Evolutionary conservation across 2,329 filamentous ascomycete species (phyloP).

Genomic region (Venturia nashicola): DNA sequence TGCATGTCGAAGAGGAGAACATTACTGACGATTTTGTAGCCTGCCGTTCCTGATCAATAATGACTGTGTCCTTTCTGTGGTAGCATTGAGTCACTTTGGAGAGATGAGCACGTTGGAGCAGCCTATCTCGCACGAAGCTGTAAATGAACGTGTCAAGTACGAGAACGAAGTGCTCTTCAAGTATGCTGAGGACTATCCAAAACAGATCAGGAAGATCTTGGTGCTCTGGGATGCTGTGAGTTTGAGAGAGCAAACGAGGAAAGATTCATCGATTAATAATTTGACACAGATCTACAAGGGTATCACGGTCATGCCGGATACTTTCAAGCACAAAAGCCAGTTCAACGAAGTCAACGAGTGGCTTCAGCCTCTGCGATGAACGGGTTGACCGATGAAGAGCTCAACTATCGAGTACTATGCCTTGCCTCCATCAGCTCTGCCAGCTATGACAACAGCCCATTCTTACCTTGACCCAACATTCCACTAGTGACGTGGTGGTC

Average conservation of each 20-base stretch:
- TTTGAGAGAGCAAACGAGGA: slow-evolving; percentile 12
- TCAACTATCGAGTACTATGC: neutral
- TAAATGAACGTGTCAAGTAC: slow-evolving; percentile 17
- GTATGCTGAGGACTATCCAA: slow-evolving; percentile 44
- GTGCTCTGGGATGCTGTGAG: slow-evolving; percentile 53
- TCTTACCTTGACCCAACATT: too few species aligned
- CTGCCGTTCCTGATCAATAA: slow-evolving; percentile 58
- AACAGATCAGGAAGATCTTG: slow-evolving; percentile 48
- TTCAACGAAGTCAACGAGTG: slow-evolving; percentile 51
- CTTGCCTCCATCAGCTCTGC: neutral
- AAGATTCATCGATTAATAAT: slow-evolving; percentile 6
- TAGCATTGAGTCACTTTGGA: slow-evolving; percentile 67
- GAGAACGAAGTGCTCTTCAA: slow-evolving; percentile 43
- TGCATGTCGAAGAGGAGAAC: slow-evolving; percentile 17
- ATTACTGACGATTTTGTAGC: slow-evolving; percentile 10
- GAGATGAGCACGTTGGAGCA: slow-evolving; percentile 27
- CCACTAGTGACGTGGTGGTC: neutral
- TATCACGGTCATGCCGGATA: slow-evolving; percentile 40
- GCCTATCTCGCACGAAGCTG: slow-evolving; percentile 20
- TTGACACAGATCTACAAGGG: slow-evolving; percentile 41
- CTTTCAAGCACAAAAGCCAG: slow-evolving; percentile 35
- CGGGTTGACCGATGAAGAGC: neutral
- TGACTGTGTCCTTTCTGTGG: slow-evolving; percentile 66
- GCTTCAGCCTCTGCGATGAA: slow-evolving; percentile 24
- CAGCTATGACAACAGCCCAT: too few species aligned